Percentiles rank a stretch among this genome's conserved stretches.
These are phyloP conservation scores for Pyropia haitanensis DNA, from an alignment of 23 red algal genomes.

Conservation along the genomic window DNA sequence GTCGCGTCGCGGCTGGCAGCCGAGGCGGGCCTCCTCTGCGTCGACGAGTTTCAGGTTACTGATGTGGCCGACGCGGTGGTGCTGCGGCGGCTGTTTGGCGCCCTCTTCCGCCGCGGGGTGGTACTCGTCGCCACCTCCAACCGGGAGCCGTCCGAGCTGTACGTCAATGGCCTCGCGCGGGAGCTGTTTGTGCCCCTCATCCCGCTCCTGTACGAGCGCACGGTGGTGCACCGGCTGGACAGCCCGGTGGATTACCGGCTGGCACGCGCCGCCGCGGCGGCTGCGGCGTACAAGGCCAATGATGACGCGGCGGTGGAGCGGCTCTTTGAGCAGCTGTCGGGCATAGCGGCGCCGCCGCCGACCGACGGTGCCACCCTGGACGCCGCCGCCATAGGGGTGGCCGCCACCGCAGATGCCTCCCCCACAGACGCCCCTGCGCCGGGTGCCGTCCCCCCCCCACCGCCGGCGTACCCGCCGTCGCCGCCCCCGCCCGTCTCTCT, in stretches of 20 bases:
- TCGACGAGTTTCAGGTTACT: constrained; percentile 68
- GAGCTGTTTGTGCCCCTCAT: constrained; percentile 56
- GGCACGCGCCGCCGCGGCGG: background rate
- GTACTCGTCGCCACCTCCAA: constrained; percentile 51
- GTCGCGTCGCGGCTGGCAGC: background rate
- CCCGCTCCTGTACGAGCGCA: constrained; percentile 6
- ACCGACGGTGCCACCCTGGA: too few relatives aligned
- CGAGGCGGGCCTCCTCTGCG: constrained; percentile 8
- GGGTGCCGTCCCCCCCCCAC: too few relatives aligned
- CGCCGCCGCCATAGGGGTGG: too few relatives aligned
- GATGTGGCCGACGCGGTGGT: constrained; percentile 66
- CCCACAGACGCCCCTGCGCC: too few relatives aligned
- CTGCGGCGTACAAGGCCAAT: too few relatives aligned
- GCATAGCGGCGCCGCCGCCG: too few relatives aligned
- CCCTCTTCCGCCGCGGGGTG: constrained; percentile 20
- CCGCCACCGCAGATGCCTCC: too few relatives aligned
- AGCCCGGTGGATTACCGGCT: constrained; percentile 33
- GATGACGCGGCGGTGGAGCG: constrained; percentile 2
- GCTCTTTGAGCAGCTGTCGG: background rate
- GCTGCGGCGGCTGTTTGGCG: constrained; percentile 18
- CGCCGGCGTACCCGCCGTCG: too few relatives aligned
- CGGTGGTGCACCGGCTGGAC: constrained; percentile 4
- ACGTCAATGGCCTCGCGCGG: constrained; percentile 50
- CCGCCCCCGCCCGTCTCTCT: too few relatives aligned
- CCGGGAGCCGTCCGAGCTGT: constrained; percentile 41